Base-by-base conservation (phyloP, 2,329 filamentous ascomycete species). In the Raffaelea albimanens region DNA sequence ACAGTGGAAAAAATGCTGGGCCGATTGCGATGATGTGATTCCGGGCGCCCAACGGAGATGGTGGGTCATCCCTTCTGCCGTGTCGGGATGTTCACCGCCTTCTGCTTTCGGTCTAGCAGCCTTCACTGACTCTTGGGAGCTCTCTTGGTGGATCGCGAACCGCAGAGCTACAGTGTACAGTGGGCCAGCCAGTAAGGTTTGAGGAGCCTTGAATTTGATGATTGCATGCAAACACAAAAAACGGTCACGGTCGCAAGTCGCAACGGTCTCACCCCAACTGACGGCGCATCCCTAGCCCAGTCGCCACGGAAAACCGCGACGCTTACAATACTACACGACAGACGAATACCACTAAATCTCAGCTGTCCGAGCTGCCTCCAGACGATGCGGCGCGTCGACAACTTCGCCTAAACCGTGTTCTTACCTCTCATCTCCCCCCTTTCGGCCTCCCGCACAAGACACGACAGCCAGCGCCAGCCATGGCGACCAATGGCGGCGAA, bases 401-500 rank as follows among this genome's bases (percentile, higher is more conserved):
- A 13, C 25, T 29, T 29, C 25, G 13, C 25, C 13, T 38, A 10
- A 16, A 38, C 34, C 7, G 9, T 38, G 34, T 8, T 16, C 5
- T 16, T 38, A 8, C n/a, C 13, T 29, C 25, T 7, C 25, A 45
- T 21, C 19, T 40, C 7, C 25, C 7, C 25, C 7, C 25, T 29
- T 29, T 29, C 25, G 7, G 7, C 7, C 25, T 13, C 25, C 19
- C 44, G 16, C 33, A 33, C 39, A 2, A 3, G 20, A 31, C 10
- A 13, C 33, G 33, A 45, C 33, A 21, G 18, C 44, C 11, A 36
- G 19, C 43, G 31, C 40, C 44, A 33, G 42, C 40, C 18, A 38
- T 36, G 39, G 18, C 16, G 41, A 22, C 20, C 39, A 22, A 43
- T 60, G 59, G 58, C 52, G 25, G 25, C 25, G 25, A 29, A 7